Conservation (phyloP, 140 eudicot species). For the Flaveria floridana region DNA sequence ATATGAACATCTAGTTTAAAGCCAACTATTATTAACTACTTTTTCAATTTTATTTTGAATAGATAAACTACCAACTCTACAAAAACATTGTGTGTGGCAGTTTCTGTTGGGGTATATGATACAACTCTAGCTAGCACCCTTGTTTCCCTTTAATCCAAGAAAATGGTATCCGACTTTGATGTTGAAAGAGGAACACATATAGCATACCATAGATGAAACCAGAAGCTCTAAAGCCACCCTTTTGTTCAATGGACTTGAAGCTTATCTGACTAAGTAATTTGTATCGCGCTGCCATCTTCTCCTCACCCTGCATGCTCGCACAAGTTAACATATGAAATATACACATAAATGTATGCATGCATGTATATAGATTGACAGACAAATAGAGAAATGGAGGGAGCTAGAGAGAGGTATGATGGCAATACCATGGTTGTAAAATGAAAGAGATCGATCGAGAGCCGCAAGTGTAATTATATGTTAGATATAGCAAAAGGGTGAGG, state of each 20-base stretch:
- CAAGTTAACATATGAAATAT: slow-evolving; percentile 6
- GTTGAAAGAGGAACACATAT: not conserved
- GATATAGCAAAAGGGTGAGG: slow-evolving; percentile 18
- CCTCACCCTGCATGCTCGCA: slow-evolving; percentile 40
- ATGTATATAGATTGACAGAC: not conserved
- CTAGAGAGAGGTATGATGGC: not conserved
- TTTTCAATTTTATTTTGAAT: not conserved
- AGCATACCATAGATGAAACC: slow-evolving; percentile 52
- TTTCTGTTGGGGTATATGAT: no score
- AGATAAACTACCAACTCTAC: no score
- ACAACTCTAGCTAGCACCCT: no score
- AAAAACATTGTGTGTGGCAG: no score
- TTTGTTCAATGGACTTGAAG: slow-evolving; percentile 32
- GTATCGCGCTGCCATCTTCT: slow-evolving; percentile 21
- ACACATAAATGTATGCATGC: not conserved
- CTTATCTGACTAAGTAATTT: slow-evolving; percentile 22
- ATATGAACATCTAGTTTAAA: not conserved
- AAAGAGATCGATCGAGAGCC: not conserved
- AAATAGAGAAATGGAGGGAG: not conserved
- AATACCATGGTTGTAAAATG: slow-evolving; percentile 25
- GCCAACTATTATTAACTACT: not conserved
- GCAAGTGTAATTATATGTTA: not conserved
- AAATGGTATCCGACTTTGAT: not conserved
- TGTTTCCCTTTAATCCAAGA: no score
- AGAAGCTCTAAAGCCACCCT: slow-evolving; percentile 68